These are phyloP conservation scores for Glycine soja DNA, from an alignment of 306 rosid genomes.

Conservation along the genomic window DNA sequence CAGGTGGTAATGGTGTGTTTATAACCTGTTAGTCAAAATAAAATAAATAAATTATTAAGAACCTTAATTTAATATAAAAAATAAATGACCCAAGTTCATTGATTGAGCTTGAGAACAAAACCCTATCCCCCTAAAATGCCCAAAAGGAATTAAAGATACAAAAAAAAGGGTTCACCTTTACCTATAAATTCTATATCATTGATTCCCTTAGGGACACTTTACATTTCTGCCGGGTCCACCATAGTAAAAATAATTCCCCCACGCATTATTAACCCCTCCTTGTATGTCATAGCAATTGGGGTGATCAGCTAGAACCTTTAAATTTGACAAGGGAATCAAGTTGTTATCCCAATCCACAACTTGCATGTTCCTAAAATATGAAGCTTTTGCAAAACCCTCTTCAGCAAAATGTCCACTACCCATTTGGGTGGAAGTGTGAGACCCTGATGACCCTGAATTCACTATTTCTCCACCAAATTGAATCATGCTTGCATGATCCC, in stretches of 20 bases:
- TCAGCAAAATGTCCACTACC: constrained; percentile 83
- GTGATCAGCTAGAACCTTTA: constrained; percentile 75
- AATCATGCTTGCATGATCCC: constrained; percentile 75
- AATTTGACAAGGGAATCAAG: constrained; percentile 64
- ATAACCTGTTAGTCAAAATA: constrained; percentile 54
- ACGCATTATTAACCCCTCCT: constrained; percentile 71
- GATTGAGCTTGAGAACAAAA: constrained; percentile 48
- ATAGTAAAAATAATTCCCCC: constrained; percentile 89
- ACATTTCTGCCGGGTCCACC: constrained; percentile 92
- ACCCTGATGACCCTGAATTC: constrained; percentile 59
- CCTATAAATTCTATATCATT: constrained; percentile 19
- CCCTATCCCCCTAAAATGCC: constrained; percentile 45
- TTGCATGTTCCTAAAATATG: constrained; percentile 76
- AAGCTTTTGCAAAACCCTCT: constrained; percentile 78
- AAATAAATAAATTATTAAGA: constrained; percentile 35
- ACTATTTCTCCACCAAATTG: constrained; percentile 88
- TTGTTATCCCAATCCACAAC: constrained; percentile 86
- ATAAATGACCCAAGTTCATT: constrained; percentile 53
- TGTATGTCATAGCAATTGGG: constrained; percentile 82
- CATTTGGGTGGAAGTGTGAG: constrained; percentile 83
- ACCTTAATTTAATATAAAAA: constrained; percentile 44
- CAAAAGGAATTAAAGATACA: neutral
- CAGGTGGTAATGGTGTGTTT: constrained; percentile 40
- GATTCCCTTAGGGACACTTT: constrained; percentile 66
- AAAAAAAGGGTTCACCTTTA: constrained; percentile 23